Base-by-base conservation (phyloP, 2,329 filamentous ascomycete genomes). In the Domatiomyces globalis region DNA sequence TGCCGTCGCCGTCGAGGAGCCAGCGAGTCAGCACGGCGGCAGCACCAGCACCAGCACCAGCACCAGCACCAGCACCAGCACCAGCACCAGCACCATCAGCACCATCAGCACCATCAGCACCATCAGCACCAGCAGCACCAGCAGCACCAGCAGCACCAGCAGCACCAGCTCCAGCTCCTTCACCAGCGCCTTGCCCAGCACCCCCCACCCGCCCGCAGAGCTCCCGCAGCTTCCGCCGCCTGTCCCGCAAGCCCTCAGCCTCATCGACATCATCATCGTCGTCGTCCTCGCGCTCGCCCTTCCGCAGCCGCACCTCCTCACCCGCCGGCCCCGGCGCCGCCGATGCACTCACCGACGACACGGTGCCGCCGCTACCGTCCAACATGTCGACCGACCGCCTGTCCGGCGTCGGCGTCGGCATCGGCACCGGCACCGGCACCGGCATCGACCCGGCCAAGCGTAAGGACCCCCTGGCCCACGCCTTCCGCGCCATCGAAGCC, bases 381-480 rank as follows among this genome's bases (percentile, higher is more conserved):
- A 56, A 58, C 8, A 54, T 63, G 42, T 69, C 67, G 6, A 63
- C 65, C 5, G 69, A 72, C 18, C 60, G 63, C 25, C 48, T 61
- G 15, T 60, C 63, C 45, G 55, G 59, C 45, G 52, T 62, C 9
- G 33, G 33, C 12, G 33, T 9, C 29, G 29, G 29, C 10, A 9
- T 39, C 9, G 45, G 25, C 19, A 5, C 10, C 71, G n/a, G n/a
- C n/a, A 10, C 29, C 4, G 29, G 33, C 33, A 10, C 2, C 29
- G 29, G 29, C 10, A 33, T 39, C 9, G 45, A 47, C 19, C 9
- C 22, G 6, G 17, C 17, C 29, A 25, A 47, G 9, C 81, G 78
- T 65, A 82, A 79, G 58, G 83, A 86, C 63, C 81, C 85, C 60
- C 71, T 86, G 15, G 85, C 81, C 80, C 77, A 73, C 29, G 73